These are phyloP conservation scores for Barbatosphaeria neglecta DNA, from an alignment of 495 filamentous ascomycete genomes.

Conservation along the genomic window DNA sequence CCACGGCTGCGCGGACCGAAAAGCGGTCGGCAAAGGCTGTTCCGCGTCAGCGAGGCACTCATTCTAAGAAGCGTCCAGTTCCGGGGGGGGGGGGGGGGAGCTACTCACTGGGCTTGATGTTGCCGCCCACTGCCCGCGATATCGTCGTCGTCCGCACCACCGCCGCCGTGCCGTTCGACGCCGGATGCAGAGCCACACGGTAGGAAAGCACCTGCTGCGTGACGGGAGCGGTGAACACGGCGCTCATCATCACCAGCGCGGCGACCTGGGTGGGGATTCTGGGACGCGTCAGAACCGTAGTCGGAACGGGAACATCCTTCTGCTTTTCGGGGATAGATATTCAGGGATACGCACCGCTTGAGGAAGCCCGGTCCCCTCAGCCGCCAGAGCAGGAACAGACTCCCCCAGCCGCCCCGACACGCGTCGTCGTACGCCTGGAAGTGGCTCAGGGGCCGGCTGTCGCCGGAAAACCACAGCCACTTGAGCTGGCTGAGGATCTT, in stretches of 20 bases:
- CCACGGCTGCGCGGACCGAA: not conserved
- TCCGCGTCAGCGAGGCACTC: not conserved
- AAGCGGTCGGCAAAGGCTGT: not conserved
- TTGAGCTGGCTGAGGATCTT: constrained; percentile 5
- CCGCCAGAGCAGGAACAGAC: not conserved
- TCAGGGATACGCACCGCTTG: not conserved
- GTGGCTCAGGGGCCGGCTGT: not conserved
- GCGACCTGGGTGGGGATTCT: not conserved
- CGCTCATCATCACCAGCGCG: not conserved
- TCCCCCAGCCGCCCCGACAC: not conserved
- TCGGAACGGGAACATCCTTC: no score
- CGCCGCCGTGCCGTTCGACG: not conserved
- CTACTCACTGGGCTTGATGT: not conserved
- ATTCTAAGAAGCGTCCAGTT: not conserved
- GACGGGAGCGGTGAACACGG: not conserved
- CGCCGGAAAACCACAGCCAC: not conserved
- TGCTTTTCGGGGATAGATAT: no score
- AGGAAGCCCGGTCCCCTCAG: not conserved
- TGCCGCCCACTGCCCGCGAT: not conserved
- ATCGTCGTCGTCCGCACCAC: not conserved
- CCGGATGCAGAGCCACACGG: not conserved
- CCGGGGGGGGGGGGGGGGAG: no score
- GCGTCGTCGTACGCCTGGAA: not conserved
- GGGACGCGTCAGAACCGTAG: no score
- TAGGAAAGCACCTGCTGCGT: not conserved